phyloP scores from a whole-genome alignment of 192 early-diverging fungal genomes.

The Backusella parvicylindrica region DNA sequence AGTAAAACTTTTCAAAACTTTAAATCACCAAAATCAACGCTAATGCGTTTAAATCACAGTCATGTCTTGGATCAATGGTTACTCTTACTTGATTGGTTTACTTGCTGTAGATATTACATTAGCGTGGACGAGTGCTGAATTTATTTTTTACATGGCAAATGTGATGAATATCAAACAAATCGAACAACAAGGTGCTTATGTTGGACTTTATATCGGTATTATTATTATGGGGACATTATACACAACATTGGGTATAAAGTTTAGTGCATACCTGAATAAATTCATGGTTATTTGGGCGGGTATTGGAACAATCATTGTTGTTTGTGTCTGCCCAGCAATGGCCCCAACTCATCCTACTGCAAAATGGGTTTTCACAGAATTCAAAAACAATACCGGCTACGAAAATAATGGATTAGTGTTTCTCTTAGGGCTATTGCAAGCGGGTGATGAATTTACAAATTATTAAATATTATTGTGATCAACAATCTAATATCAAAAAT shows the following conservation, averaged over 20 bases:
- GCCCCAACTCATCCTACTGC: conserved; percentile 36
- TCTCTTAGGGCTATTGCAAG: conserved; percentile 42
- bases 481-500: too few relatives aligned
- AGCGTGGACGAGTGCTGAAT: conserved; percentile 35
- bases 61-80: conserved; percentile 25
- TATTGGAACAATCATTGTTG: conserved; percentile 42
- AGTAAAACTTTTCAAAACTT: neutral
- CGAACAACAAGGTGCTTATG: conserved; percentile 35
- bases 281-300: conserved; percentile 37
- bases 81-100: conserved; percentile 17
- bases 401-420: conserved; percentile 40
- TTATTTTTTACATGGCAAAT: conserved; percentile 37
- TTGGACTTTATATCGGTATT: conserved; percentile 39
- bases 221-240: conserved; percentile 32
- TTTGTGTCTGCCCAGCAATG: conserved; percentile 38
- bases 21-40: neutral
- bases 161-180: conserved; percentile 29
- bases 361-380: conserved; percentile 43
- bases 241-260: conserved; percentile 29
- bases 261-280: conserved; percentile 37
- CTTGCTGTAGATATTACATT: conserved; percentile 26
- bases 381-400: conserved; percentile 47
- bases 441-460: too few relatives aligned
- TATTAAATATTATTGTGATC: too few relatives aligned
- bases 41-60: conserved; percentile 7